phyloP scores from a whole-genome alignment of 176 grass and related monocot species.

The Typha latifolia region DNA sequence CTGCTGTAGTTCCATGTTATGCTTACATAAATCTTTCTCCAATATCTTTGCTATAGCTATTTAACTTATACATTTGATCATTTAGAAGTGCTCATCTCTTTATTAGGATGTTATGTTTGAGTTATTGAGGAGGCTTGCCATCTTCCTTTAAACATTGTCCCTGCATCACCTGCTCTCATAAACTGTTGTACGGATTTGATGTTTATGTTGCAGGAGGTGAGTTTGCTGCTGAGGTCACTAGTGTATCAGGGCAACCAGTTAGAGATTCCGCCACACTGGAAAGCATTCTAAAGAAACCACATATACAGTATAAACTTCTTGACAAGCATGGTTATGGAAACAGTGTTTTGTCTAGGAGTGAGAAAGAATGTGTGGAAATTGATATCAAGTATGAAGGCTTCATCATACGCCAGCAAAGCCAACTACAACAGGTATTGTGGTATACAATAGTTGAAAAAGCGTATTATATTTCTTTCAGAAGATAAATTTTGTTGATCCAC shows the following conservation, averaged over 20 bases:
- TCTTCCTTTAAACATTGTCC: not conserved
- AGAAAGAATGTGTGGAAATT: conserved; percentile 99
- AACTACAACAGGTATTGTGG: conserved; percentile 74
- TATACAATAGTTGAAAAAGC: conserved; percentile 8
- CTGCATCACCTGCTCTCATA: not conserved
- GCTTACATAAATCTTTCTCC: not conserved
- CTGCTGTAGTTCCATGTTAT: not conserved
- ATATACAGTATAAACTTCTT: conserved; percentile 88
- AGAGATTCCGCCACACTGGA: conserved; percentile 70
- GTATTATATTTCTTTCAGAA: not conserved
- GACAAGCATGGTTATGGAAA: conserved; percentile 83
- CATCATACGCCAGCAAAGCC: conserved; percentile 68
- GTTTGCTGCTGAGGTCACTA: conserved; percentile 62
- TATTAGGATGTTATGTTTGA: too few species aligned
- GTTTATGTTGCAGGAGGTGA: conserved; percentile 38
- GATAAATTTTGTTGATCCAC: not conserved
- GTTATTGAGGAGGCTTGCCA: not conserved
- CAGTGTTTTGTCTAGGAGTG: conserved; percentile 52
- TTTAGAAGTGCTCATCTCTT: too few species aligned
- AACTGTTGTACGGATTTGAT: not conserved
- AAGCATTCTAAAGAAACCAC: conserved; percentile 84
- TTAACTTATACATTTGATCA: too few species aligned
- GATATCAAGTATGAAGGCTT: conserved; percentile 94
- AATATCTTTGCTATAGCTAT: too few species aligned
- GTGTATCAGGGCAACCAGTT: conserved; percentile 68